Conservation (phyloP, 257 asterid genomes). For the Avicennia marina region DNA sequence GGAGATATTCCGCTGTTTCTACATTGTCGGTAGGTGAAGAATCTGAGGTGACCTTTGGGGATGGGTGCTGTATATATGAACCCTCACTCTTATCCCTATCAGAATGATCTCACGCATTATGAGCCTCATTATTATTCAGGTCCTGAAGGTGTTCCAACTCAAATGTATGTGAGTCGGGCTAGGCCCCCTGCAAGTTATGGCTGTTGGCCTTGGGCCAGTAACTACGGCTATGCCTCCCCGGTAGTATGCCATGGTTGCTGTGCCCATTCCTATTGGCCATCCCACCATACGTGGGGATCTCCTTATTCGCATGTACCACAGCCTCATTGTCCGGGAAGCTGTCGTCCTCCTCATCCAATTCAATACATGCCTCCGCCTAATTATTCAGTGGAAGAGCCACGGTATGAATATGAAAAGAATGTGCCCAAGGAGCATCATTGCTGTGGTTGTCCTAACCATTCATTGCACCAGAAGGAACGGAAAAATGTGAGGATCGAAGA, state of each 20-base stretch:
- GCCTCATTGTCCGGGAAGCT: constrained; percentile 21
- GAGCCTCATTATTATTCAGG: constrained; percentile 32
- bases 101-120: constrained; percentile 33
- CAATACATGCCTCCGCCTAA: constrained; percentile 31
- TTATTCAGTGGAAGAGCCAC: constrained; percentile 28
- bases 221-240: constrained; percentile 28
- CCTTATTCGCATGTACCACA: constrained; percentile 40
- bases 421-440: constrained; percentile 37
- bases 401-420: constrained; percentile 28
- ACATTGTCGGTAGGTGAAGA: too few relatives aligned
- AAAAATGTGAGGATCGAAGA: constrained; percentile 46
- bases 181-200: constrained; percentile 26
- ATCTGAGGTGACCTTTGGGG: neutral
- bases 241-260: constrained; percentile 37
- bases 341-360: constrained; percentile 28
- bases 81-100: constrained; percentile 34
- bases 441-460: constrained; percentile 50
- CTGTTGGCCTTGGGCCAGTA: constrained; percentile 43
- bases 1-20: too few relatives aligned
- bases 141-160: constrained; percentile 27
- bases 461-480: constrained; percentile 24
- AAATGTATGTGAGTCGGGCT: constrained; percentile 20
- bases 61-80: constrained; percentile 35
- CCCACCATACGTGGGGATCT: constrained; percentile 29
- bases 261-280: constrained; percentile 28